Percentiles rank a stretch among this genome's conserved stretches.
These are phyloP conservation scores for Vicia faba DNA, from an alignment of 306 rosid genomes.

Conservation along the genomic window DNA sequence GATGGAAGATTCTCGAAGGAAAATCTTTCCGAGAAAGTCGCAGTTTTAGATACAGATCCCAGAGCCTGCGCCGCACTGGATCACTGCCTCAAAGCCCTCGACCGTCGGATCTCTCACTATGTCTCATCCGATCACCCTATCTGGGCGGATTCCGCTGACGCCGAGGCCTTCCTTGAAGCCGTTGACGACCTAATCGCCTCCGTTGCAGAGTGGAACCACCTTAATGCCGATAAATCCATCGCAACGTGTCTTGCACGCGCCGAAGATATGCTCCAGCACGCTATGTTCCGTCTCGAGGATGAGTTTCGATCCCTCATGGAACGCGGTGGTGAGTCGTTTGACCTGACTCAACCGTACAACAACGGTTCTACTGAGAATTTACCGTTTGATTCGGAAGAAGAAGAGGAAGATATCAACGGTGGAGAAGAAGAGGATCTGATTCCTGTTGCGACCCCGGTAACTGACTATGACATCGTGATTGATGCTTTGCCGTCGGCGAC, in stretches of 20 bases:
- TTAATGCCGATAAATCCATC: constrained; percentile 61
- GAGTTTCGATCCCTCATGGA: constrained; percentile 91
- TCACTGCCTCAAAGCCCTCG: constrained; percentile 66
- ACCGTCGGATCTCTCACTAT: constrained; percentile 77
- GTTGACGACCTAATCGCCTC: constrained; percentile 69
- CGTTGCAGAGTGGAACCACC: constrained; percentile 73
- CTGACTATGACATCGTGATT: constrained; percentile 70
- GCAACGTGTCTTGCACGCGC: constrained; percentile 68
- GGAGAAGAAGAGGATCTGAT: constrained; percentile 49
- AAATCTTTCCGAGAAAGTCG: constrained; percentile 62
- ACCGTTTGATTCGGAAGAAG: constrained; percentile 70
- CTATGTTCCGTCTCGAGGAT: constrained; percentile 84
- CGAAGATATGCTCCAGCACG: constrained; percentile 82
- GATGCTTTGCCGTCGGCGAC: constrained; percentile 86
- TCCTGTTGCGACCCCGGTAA: constrained; percentile 76
- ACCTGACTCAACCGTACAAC: constrained; percentile 49
- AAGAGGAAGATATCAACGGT: constrained; percentile 41
- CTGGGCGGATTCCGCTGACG: constrained; percentile 75
- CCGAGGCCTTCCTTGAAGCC: constrained; percentile 77
- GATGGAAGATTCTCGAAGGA: constrained; percentile 92
- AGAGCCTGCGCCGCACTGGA: constrained; percentile 60
- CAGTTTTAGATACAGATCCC: constrained; percentile 38
- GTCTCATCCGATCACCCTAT: constrained; percentile 69
- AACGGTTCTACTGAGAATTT: constrained; percentile 55
- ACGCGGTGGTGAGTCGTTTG: constrained; percentile 86